phyloP scores from a whole-genome alignment of 257 asterid genomes.

The Paraleonurus japonicus region DNA sequence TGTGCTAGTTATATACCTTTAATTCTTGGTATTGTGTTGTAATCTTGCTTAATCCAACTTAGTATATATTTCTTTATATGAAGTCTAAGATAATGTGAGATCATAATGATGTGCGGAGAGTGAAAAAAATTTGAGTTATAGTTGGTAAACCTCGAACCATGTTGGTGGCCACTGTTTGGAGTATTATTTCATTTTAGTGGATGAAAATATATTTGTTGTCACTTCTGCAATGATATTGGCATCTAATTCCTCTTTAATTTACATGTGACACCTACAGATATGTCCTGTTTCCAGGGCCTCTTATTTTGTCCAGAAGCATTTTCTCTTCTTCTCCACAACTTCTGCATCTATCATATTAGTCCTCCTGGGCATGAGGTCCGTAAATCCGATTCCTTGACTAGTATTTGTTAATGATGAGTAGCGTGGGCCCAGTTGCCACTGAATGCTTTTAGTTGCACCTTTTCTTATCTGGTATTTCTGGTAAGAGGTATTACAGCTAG shows the following conservation, averaged over 20 bases:
- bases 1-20: not conserved
- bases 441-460: constrained; percentile 12
- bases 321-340: constrained; percentile 69
- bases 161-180: constrained; percentile 10
- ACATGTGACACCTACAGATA: constrained; percentile 41
- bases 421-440: not conserved
- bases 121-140: not conserved
- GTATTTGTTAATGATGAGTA: constrained; percentile 12
- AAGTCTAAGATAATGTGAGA: constrained; percentile 6
- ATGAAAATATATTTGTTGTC: not conserved
- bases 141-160: constrained; percentile 5
- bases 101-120: not conserved
- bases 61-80: not conserved
- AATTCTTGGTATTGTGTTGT: constrained; percentile 4
- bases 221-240: constrained; percentile 11
- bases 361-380: constrained; percentile 86
- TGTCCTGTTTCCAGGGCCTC: constrained; percentile 71
- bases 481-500: constrained; percentile 57
- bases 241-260: constrained; percentile 30
- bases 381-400: constrained; percentile 22
- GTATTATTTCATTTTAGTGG: constrained; percentile 19
- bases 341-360: constrained; percentile 65
- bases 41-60: constrained; percentile 8
- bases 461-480: constrained; percentile 36
- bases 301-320: constrained; percentile 66